Evolutionary conservation across 306 rosid species (phyloP), one percentile per base, ranked within the genome.

Genomic region (Pachyrhizus erosus): DNA sequence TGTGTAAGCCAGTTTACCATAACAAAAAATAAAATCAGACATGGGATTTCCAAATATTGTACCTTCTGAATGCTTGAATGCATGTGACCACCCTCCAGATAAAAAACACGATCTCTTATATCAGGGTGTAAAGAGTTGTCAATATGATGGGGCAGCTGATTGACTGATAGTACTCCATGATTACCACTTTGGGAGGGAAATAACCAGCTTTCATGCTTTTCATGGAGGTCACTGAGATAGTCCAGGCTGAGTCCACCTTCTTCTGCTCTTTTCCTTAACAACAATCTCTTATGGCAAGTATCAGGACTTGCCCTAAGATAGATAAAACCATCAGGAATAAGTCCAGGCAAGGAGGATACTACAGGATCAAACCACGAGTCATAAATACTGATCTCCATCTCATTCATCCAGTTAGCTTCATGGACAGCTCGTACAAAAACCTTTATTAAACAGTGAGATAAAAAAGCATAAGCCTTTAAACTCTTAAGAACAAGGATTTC

Each of bases 341-440:
- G 98, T 69, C 99, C 99, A 29, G 98, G 99, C 91, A 96, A 89
- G 86, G 90, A 82, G 21, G 99, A 96, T 70, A 96, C 99, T 5
- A 93, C 99, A 24, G 97, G 99, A 87, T 96, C 99, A 86, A 96
- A 96, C 99, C 99, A 93, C 18, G 99, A 96, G 87, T 96, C 99
- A 48, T 96, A 96, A 66, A 96, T 93, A 85, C 99, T 96, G 84
- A 93, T 93, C 91, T 96, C 99, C 99, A 96, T 96, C 89, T 91
- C 99, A 86, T 88, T 96, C 99, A 96, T 96, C 99, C 99, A 96
- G 14, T 93, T 96, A 6, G 99, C 99, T 87, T 96, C 99, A 79
- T 96, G 98, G 77, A 96, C 99, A 83, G 99, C 94, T 70, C 99
- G 91, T 68, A 96, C 99, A 80, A 96, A 96, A 40, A 96, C 99